phyloP scores from a whole-genome alignment of 352 stramenopile genomes.

The Phytophthora cactorum region DNA sequence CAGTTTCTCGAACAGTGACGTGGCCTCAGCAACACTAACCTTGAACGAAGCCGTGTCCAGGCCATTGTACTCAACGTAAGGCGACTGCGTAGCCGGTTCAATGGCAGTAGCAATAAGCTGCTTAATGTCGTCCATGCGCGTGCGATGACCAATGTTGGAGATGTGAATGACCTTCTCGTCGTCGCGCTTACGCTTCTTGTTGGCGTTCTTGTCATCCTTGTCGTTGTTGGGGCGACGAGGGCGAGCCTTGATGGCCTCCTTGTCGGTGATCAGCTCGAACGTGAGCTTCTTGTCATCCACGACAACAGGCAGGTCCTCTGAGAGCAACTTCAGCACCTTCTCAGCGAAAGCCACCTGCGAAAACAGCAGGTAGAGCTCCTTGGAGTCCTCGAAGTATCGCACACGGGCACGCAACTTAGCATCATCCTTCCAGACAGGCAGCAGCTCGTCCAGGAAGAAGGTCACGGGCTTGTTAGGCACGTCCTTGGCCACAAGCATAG shows the following conservation, averaged over 20 bases:
- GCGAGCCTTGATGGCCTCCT: conserved; percentile 69
- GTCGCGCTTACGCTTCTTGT: conserved; percentile 81
- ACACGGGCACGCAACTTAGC: conserved; percentile 68
- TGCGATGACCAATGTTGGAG: conserved; percentile 75
- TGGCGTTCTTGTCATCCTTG: conserved; percentile 54
- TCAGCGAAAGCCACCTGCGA: conserved; percentile 72
- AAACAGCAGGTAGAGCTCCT: conserved; percentile 85
- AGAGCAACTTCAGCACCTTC: conserved; percentile 56
- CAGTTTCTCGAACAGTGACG: conserved; percentile 78
- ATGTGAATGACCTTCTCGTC: conserved; percentile 84
- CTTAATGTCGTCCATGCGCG: conserved; percentile 86
- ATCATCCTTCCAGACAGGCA: conserved; percentile 76
- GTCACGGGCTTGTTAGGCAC: conserved; percentile 76
- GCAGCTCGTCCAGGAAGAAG: conserved; percentile 77
- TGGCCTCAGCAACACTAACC: conserved; percentile 52
- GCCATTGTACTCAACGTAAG: conserved; percentile 86
- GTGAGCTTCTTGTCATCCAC: conserved; percentile 67
- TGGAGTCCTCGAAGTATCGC: conserved; percentile 67
- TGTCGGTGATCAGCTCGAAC: conserved; percentile 84
- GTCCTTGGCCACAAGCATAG: conserved; percentile 86
- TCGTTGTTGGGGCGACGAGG: conserved; percentile 53
- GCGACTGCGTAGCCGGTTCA: conserved; percentile 52
- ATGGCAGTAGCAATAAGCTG: conserved; percentile 70
- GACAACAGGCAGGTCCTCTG: conserved; percentile 46
- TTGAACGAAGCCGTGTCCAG: conserved; percentile 80